Evolutionary conservation across 768 basidiomycete genomes (phyloP), one percentile per base, ranked within the genome.

Genomic region (Termitomyces sp.): DNA sequence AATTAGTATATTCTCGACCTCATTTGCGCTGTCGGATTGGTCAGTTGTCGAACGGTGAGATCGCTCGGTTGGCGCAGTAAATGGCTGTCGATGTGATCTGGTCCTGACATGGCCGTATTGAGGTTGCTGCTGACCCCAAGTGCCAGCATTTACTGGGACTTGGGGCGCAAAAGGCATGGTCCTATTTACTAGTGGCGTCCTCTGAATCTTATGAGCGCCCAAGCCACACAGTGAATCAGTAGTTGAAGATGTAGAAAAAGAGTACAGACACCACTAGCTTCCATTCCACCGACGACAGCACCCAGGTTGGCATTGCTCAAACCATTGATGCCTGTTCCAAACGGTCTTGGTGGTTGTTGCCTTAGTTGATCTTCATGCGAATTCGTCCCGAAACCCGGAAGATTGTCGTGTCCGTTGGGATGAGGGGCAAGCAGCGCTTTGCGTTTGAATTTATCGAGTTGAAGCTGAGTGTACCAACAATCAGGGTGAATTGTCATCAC

Each of bases 371-470:
- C 58, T 16, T 61, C 62, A 34, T 39, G 47, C 22, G 37, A 37
- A 58, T 34, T 46, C n/a, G 52, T 52, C 7, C 58, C 64, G 24
- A 70, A 64, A 14, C 58, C 63, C 20, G 51, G 45, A 26, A 57
- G 45, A 48, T 40, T 61, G 18, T 65, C 64, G 12, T 68, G 65
- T 10, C 60, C 59, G 5, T 62, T 34, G n/a, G 71, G 56, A 37
- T 68, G 68, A 14, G 75, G 71, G 2, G 76, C 84, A 24, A 94
- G 82, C 18, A 94, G 78, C 14, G 89, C 82, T 65, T 84, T 93
- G 56, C 91, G 83, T 73, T 91, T 94, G 63, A 92, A 79, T 67
- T 89, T 91, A 68, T 94, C 92, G 59, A 88, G 82, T 64, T 91
- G 89, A 42, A 74, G 75, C 91, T 93, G 40, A 43, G 27, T 12